Evolutionary conservation across 2,329 filamentous ascomycete species (phyloP).

Genomic region (Alternaria sp.): DNA sequence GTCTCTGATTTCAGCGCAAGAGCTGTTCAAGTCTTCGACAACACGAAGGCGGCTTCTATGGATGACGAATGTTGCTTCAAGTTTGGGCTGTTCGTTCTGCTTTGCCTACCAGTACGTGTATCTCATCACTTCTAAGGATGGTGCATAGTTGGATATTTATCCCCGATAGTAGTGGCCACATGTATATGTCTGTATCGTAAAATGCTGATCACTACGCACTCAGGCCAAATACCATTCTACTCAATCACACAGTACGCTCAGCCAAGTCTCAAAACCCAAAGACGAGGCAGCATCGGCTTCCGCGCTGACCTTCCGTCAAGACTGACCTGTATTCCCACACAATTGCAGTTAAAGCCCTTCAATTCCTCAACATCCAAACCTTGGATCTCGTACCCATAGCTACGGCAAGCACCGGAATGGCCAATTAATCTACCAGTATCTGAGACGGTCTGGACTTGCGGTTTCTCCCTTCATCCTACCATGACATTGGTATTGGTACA

Average conservation of each 20-base stretch:
- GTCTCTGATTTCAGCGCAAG: not conserved
- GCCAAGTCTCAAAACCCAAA: not conserved
- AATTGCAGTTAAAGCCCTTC: not conserved
- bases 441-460: not conserved
- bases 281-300: not conserved
- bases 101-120: not conserved
- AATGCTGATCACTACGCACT: not conserved
- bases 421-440: not conserved
- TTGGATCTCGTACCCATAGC: not conserved
- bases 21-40: not conserved
- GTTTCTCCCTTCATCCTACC: not conserved
- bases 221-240: not conserved
- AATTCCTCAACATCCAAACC: not conserved
- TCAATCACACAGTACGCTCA: not conserved
- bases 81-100: not conserved
- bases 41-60: not conserved
- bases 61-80: not conserved
- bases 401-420: not conserved
- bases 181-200: not conserved
- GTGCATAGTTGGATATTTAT: not conserved
- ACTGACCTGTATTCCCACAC: not conserved
- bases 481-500: not conserved
- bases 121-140: not conserved
- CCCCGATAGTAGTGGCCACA: not conserved
- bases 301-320: not conserved